Conservation (phyloP, 2,329 filamentous ascomycete genomes). For the Cyphellophora attinorum region DNA sequence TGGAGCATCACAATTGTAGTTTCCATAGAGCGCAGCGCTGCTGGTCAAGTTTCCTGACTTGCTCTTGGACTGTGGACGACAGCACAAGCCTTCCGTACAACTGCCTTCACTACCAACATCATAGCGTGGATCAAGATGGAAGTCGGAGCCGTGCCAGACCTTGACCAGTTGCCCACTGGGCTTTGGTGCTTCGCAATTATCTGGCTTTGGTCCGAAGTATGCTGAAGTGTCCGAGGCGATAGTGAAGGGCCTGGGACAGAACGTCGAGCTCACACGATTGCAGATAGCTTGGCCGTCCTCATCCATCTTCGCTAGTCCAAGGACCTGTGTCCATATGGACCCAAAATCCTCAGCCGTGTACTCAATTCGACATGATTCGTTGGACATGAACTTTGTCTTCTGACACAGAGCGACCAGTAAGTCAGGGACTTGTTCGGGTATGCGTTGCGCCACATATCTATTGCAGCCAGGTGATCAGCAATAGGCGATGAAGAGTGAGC, state of each 20-base stretch:
- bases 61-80: constrained; percentile 33
- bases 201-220: constrained; percentile 47
- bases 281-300: constrained; percentile 51
- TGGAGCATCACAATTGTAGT: constrained; percentile 48
- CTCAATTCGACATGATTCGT: constrained; percentile 37
- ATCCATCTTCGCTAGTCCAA: constrained; percentile 43
- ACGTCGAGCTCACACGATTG: constrained; percentile 36
- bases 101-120: constrained; percentile 44
- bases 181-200: constrained; percentile 31
- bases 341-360: constrained; percentile 42
- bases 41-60: constrained; percentile 27
- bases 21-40: constrained; percentile 45
- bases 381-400: constrained; percentile 35
- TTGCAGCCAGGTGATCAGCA: no score
- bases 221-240: constrained; percentile 33
- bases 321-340: constrained; percentile 48
- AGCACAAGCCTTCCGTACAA: constrained; percentile 43
- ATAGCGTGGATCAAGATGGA: constrained; percentile 48
- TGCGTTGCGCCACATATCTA: constrained; percentile 39
- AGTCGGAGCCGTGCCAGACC: constrained; percentile 47
- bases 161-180: constrained; percentile 46
- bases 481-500: no score
- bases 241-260: constrained; percentile 39
- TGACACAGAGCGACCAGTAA: constrained; percentile 45
- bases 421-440: constrained; percentile 39